These are phyloP conservation scores for Pseudogymnoascus sp. DNA, from an alignment of 2,329 filamentous ascomycete species.

Conservation along the genomic window DNA sequence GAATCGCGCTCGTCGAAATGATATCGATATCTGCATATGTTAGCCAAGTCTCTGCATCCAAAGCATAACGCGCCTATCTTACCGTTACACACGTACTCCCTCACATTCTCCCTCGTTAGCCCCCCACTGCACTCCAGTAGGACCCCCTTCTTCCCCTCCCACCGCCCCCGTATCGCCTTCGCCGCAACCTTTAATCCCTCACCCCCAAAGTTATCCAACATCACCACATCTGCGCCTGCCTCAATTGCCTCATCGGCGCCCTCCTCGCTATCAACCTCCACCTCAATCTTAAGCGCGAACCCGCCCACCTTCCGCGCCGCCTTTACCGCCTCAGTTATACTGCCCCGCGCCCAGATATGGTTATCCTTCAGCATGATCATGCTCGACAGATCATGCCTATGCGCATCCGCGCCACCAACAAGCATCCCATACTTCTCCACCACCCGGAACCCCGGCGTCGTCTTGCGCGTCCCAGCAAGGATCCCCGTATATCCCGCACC, in stretches of 20 bases:
- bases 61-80: conserved; percentile 26
- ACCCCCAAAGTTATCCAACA: conserved; percentile 91
- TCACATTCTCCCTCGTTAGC: conserved; percentile 76
- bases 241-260: conserved; percentile 87
- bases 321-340: conserved; percentile 76
- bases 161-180: conserved; percentile 67
- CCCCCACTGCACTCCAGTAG: conserved; percentile 91
- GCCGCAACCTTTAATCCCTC: conserved; percentile 72
- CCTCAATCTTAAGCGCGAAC: conserved; percentile 90
- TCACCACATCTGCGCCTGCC: conserved; percentile 89
- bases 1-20: conserved; percentile 91
- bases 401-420: conserved; percentile 83
- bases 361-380: conserved; percentile 99
- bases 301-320: conserved; percentile 79
- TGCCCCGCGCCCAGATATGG: conserved; percentile 85
- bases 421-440: conserved; percentile 99
- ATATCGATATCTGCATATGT: conserved; percentile 73
- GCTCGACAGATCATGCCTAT: conserved; percentile 80
- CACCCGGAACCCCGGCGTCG: conserved; percentile 87
- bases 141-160: conserved; percentile 66
- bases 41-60: conserved; percentile 16
- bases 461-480: conserved; percentile 93
- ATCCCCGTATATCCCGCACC: conserved; percentile 69
- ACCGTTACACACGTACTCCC: conserved; percentile 69
- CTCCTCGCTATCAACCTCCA: conserved; percentile 81